These are phyloP conservation scores for Suillus subaureus DNA, from an alignment of 768 basidiomycete species.

Conservation along the genomic window DNA sequence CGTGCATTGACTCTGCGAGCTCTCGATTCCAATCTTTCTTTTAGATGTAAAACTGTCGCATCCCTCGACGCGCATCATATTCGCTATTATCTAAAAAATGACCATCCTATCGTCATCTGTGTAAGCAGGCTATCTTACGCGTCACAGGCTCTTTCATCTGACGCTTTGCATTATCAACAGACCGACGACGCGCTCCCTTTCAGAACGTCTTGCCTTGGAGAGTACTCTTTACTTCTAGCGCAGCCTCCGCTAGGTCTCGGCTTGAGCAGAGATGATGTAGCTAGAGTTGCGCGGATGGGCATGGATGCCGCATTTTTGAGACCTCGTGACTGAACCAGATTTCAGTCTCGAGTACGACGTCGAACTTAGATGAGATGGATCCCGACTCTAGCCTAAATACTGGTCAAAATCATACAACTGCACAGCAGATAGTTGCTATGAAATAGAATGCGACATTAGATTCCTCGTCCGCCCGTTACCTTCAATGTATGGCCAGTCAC, in stretches of 20 bases:
- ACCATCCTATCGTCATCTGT: neutral
- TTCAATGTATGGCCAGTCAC: no score
- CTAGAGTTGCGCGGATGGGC: slow-evolving; percentile 61
- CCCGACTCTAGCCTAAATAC: neutral
- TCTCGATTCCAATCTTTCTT: neutral
- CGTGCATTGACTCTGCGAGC: neutral
- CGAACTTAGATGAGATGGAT: neutral
- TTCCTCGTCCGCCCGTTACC: no score
- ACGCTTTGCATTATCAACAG: neutral
- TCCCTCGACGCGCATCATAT: neutral
- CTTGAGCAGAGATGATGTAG: slow-evolving; percentile 58
- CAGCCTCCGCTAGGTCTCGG: slow-evolving; percentile 70
- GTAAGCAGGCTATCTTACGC: neutral
- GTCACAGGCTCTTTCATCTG: neutral
- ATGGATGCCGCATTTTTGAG: slow-evolving; percentile 34
- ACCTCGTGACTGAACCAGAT: neutral
- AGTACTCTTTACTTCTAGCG: slow-evolving; percentile 82
- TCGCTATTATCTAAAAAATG: neutral
- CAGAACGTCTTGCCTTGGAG: slow-evolving; percentile 53
- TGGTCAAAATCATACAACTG: neutral
- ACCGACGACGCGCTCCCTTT: neutral
- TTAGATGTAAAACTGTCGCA: neutral
- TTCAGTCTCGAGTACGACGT: neutral
- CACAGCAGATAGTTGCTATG: no score
- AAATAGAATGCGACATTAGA: no score